Conservation (phyloP, 306 rosid species). For the Astragalus glycyphyllos region DNA sequence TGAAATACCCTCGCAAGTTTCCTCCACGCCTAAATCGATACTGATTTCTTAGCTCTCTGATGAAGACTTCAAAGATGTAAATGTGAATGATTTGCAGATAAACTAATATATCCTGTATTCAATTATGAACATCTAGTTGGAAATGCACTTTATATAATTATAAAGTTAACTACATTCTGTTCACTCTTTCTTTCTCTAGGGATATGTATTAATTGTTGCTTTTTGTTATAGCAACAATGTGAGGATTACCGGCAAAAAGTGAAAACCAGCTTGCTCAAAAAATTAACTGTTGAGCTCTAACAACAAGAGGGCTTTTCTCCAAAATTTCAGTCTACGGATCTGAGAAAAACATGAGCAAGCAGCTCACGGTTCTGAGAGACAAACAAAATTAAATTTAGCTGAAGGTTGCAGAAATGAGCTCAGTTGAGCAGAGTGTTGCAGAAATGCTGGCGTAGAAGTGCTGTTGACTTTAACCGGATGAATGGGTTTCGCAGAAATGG, state of each 20-base stretch:
- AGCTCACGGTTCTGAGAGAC: no score
- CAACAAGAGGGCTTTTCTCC: no score
- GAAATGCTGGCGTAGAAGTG: no score
- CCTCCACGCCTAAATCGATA: constrained; percentile 45
- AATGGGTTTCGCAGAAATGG: no score
- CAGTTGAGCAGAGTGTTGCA: no score
- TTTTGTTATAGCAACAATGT: constrained; percentile 69
- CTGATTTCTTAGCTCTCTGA: constrained; percentile 65
- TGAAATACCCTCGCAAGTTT: constrained; percentile 60
- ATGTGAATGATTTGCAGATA: constrained; percentile 51
- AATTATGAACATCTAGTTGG: constrained; percentile 27
- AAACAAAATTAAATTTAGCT: no score
- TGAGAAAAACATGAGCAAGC: constrained; percentile 53
- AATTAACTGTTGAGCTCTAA: constrained; percentile 62
- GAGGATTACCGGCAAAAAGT: constrained; percentile 62
- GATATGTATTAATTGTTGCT: constrained; percentile 28
- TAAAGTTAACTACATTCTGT: constrained; percentile 3
- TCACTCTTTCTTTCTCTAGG: background rate
- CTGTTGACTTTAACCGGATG: no score
- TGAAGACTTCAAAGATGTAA: constrained; percentile 74
- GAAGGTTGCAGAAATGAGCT: no score
- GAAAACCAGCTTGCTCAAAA: constrained; percentile 47
- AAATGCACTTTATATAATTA: background rate
- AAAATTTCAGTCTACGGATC: no score
- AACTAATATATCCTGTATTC: constrained; percentile 19